Conservation (phyloP, 306 rosid species). For the Inga laurina region DNA sequence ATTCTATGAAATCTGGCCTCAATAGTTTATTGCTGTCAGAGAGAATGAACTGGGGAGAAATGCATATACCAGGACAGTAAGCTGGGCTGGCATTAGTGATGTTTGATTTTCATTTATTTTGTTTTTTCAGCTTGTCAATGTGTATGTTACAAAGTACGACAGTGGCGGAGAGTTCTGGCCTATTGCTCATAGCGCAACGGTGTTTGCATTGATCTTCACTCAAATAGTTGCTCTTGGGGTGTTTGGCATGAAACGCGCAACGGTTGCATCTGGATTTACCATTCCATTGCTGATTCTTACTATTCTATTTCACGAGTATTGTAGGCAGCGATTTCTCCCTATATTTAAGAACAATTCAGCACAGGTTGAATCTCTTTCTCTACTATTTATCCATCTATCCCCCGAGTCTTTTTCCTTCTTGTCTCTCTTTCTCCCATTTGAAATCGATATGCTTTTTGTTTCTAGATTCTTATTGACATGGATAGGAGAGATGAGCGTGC, state of each 20-base stretch:
- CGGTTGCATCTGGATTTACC: slow-evolving; percentile 78
- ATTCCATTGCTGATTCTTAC: slow-evolving; percentile 74
- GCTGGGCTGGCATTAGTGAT: slow-evolving; percentile 7
- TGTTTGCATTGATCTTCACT: slow-evolving; percentile 66
- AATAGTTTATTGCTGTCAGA: background rate
- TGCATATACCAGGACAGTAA: background rate
- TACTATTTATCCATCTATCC: background rate
- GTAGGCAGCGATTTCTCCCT: slow-evolving; percentile 83
- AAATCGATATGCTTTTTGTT: slow-evolving; percentile 21
- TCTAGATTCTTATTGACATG: slow-evolving; percentile 80
- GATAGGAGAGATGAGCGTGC: slow-evolving; percentile 66
- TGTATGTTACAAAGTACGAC: slow-evolving; percentile 69
- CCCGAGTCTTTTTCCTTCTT: background rate
- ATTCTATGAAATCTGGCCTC: background rate
- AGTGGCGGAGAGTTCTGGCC: slow-evolving; percentile 87
- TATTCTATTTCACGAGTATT: slow-evolving; percentile 72
- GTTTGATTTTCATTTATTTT: slow-evolving; percentile 20
- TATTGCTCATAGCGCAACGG: slow-evolving; percentile 64
- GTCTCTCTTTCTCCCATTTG: slow-evolving; percentile 11
- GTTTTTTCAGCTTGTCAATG: slow-evolving; percentile 74
- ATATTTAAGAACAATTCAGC: slow-evolving; percentile 58
- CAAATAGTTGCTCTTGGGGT: slow-evolving; percentile 90
- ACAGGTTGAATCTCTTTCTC: slow-evolving; percentile 57
- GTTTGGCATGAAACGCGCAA: slow-evolving; percentile 70
- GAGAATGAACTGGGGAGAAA: background rate